Evolutionary conservation across 2,329 filamentous ascomycete species (phyloP), one percentile per base, ranked within the genome.

Genomic region (Colletotrichum zoysiae): DNA sequence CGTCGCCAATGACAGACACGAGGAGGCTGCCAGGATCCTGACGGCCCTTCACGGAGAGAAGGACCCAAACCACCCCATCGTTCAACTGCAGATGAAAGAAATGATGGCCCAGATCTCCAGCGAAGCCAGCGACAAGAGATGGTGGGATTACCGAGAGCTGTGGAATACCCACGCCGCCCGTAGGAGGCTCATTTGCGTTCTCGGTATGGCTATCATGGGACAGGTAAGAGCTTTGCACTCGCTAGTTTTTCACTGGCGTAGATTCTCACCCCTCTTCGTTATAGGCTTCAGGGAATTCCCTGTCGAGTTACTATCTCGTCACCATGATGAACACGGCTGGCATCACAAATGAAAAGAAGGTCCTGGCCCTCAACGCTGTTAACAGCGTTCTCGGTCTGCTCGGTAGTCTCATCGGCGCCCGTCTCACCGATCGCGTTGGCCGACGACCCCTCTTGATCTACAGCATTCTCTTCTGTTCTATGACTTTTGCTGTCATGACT

Each of bases 141-240:
- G 86, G 85, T 88, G 85, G 84, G 86, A 89, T 74, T 89, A 88
- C 75, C 81, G 82, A 53, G 86, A 86, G 67, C 81, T 88, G 0
- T 87, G 86, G 82, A 85, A 86, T 75, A 85, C 82, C 4, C 82
- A 82, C 53, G 82, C 82, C 1, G 84, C 85, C 1, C 81, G 84
- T 40, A 85, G 85, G 58, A 83, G 87, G n/a, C 82, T 89, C 3
- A 81, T 86, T 18, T 86, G 84, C 69, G 86, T 88, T 16, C 78
- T 87, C 51, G 84, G 84, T 46, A 86, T 88, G 78, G 82, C 85
- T 3, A 81, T 85, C 53, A 87, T 89, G 75, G 86, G 86, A 3
- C 87, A 90, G 77, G 84, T 86, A 76, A 84, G 83, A 5, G 18
- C 30, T 66, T 50, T 11, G 6, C 50, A 8, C 30, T 5, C 11